phyloP scores from a whole-genome alignment of 371 early-diverging fungal species.

The Syncephalastrum sp. region DNA sequence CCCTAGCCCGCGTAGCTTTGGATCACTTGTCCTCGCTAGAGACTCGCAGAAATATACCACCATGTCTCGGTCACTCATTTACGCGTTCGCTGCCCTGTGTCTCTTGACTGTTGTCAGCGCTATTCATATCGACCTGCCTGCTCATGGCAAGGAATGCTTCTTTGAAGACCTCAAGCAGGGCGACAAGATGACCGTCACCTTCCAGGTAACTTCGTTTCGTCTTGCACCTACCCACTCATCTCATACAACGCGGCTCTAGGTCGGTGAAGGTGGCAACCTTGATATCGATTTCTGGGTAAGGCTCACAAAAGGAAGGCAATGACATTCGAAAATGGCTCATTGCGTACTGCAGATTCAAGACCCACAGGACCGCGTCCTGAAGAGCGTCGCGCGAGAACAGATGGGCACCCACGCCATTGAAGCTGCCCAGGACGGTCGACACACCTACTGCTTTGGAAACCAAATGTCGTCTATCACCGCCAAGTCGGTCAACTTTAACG shows the following conservation, averaged over 20 bases:
- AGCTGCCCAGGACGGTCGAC: slow-evolving; percentile 56
- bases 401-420: slow-evolving; percentile 54
- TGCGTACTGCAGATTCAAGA: slow-evolving; percentile 48
- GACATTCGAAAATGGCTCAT: not conserved
- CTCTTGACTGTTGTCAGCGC: slow-evolving; percentile 3
- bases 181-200: slow-evolving; percentile 66
- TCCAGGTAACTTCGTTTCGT: slow-evolving; percentile 42
- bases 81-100: slow-evolving; percentile 4
- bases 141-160: slow-evolving; percentile 59
- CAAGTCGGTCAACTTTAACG: slow-evolving; percentile 58
- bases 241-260: slow-evolving; percentile 25
- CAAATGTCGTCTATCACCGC: slow-evolving; percentile 48
- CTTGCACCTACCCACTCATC: not conserved
- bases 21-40: too few species aligned
- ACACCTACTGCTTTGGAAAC: slow-evolving; percentile 81
- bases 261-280: slow-evolving; percentile 66
- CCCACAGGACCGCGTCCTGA: slow-evolving; percentile 48
- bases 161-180: slow-evolving; percentile 56
- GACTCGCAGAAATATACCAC: too few species aligned
- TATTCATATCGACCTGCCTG: slow-evolving; percentile 46
- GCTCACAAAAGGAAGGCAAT: not conserved
- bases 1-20: too few species aligned
- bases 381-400: slow-evolving; percentile 44
- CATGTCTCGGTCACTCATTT: too few species aligned
- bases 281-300: slow-evolving; percentile 77